Percentiles rank a stretch among this genome's conserved stretches.
Evolutionary conservation across 1,139 yeast species (phyloP).

Genomic region (Arxiozyma heterogenica): DNA sequence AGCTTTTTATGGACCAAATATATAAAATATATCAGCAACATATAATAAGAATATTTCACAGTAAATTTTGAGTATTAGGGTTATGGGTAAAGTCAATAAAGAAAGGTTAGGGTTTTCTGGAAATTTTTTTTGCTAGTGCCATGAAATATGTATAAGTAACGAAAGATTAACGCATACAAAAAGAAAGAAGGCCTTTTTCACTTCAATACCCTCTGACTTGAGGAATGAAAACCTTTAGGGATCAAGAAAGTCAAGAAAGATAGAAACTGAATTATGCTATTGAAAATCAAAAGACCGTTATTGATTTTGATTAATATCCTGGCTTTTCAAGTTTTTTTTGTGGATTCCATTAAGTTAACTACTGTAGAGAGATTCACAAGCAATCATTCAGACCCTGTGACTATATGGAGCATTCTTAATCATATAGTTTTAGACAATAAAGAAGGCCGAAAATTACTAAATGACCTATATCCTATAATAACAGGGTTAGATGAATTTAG

Average conservation of each 20-base stretch:
- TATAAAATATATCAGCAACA: too few relatives aligned
- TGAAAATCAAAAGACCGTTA: not conserved
- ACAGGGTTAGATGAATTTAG: not conserved
- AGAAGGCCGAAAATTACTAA: not conserved
- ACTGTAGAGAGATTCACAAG: not conserved
- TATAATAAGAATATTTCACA: not conserved
- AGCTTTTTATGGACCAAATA: not conserved
- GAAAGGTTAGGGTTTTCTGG: not conserved
- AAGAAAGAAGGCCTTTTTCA: not conserved
- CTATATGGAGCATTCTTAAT: conserved; percentile 12
- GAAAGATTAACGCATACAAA: not conserved
- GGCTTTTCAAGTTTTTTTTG: not conserved
- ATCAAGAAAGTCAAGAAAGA: not conserved
- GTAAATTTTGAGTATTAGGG: not conserved
- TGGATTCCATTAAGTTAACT: not conserved
- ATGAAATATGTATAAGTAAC: not conserved
- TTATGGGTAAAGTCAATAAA: too few relatives aligned
- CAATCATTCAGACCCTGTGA: conserved; percentile 3
- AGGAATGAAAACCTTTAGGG: not conserved
- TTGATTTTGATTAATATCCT: not conserved
- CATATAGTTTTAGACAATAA: conserved; percentile 4
- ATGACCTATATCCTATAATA: conserved; percentile 13
- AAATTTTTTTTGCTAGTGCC: not conserved
- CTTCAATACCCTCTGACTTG: not conserved
- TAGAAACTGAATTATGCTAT: not conserved